phyloP scores from a whole-genome alignment of 164 flowering plant genomes.

The Malania oleifera region DNA sequence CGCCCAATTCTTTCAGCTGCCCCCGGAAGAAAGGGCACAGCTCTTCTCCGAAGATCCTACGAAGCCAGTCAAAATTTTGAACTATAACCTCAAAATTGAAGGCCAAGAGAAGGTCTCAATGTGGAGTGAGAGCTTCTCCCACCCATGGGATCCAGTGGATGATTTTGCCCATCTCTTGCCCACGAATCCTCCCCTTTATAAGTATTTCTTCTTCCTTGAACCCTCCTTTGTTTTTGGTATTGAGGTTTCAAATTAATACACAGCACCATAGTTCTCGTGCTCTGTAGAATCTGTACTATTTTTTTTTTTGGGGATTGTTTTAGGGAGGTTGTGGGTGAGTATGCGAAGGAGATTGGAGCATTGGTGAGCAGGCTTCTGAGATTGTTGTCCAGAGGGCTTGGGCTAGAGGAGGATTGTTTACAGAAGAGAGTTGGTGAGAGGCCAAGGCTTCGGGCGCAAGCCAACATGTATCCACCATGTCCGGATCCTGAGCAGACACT shows the following conservation, averaged over 20 bases:
- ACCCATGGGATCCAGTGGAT: slow-evolving; percentile 14
- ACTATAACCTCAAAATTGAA: slow-evolving; percentile 11
- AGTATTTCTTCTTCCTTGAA: slow-evolving; percentile 6
- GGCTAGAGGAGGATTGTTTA: slow-evolving; percentile 15
- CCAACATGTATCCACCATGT: slow-evolving; percentile 26
- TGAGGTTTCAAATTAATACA: too few species aligned
- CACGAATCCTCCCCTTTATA: slow-evolving; percentile 1
- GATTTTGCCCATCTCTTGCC: slow-evolving; percentile 9
- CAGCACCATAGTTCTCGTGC: too few species aligned
- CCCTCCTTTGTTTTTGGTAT: too few species aligned
- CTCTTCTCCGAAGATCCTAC: slow-evolving; percentile 6
- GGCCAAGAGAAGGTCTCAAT: slow-evolving; percentile 12
- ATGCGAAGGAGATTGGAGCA: slow-evolving; percentile 15
- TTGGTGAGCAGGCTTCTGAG: slow-evolving; percentile 13
- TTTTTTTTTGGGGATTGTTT: neutral
- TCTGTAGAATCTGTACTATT: too few species aligned
- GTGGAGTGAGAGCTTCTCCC: slow-evolving; percentile 24
- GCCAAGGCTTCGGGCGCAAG: slow-evolving; percentile 7
- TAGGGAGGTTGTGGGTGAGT: slow-evolving; percentile 16
- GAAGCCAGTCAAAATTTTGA: slow-evolving; percentile 9
- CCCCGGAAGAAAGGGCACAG: slow-evolving; percentile 10
- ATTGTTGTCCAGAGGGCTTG: slow-evolving; percentile 19
- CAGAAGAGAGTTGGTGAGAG: slow-evolving; percentile 12
- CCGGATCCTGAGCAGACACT: slow-evolving; percentile 25
- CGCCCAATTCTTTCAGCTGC: slow-evolving; percentile 16